Conservation (phyloP, 495 filamentous ascomycete species). For the Penicillium simplicissimum region DNA sequence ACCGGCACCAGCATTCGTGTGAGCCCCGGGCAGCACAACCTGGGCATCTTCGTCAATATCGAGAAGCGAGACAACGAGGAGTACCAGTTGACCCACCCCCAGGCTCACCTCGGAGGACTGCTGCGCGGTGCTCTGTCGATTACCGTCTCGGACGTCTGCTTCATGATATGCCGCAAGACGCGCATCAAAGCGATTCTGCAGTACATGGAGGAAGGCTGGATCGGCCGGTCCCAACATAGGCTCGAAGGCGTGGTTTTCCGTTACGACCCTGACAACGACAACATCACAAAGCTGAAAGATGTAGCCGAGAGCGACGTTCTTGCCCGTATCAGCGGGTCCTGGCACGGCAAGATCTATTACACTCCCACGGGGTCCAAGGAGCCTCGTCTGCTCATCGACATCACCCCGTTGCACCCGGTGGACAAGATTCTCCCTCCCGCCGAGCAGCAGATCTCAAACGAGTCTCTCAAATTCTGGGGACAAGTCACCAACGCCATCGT, state of each 20-base stretch:
- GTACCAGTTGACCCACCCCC: conserved; percentile 92
- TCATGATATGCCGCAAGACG: conserved; percentile 81
- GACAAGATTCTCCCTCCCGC: conserved; percentile 76
- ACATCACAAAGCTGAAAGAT: conserved; percentile 74
- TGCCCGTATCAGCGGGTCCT: conserved; percentile 79
- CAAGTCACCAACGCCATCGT: conserved; percentile 85
- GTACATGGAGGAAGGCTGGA: conserved; percentile 93
- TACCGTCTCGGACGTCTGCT: conserved; percentile 84
- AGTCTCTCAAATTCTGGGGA: conserved; percentile 86
- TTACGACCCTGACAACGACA: conserved; percentile 80
- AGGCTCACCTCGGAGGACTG: conserved; percentile 88
- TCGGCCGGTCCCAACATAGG: conserved; percentile 85
- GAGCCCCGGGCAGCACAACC: conserved; percentile 85
- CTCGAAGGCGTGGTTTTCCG: conserved; percentile 89
- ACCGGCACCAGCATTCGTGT: conserved; percentile 94
- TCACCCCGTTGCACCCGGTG: conserved; percentile 73
- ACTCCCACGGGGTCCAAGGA: conserved; percentile 58
- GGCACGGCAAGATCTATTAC: conserved; percentile 73
- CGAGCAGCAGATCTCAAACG: conserved; percentile 79
- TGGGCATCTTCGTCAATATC: conserved; percentile 92
- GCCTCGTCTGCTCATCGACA: conserved; percentile 78
- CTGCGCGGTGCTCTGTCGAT: conserved; percentile 80
- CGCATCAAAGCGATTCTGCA: conserved; percentile 87
- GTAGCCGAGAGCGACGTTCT: conserved; percentile 81
- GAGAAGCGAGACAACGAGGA: conserved; percentile 79